phyloP scores from a whole-genome alignment of 805 yeast genomes.

The Suhomyces tanzawaensis region DNA sequence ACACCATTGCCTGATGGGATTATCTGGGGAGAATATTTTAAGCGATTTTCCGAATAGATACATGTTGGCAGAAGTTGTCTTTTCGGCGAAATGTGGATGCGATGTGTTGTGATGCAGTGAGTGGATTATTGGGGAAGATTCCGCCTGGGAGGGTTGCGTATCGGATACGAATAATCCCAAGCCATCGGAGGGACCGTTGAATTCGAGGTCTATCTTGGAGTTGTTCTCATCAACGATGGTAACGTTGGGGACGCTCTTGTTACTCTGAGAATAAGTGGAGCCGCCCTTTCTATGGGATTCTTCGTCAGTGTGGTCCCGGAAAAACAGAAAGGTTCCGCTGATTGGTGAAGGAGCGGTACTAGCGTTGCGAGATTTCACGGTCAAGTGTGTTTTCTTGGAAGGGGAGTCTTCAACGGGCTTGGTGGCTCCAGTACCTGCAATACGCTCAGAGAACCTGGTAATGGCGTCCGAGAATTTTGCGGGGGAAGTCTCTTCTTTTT shows the following conservation, averaged over 20 bases:
- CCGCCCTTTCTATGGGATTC: background rate
- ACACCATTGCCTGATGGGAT: constrained; percentile 30
- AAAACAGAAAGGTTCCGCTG: constrained; percentile 8
- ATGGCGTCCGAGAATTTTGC: constrained; percentile 23
- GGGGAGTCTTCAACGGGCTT: constrained; percentile 1
- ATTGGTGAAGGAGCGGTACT: constrained; percentile 6
- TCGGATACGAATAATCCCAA: constrained; percentile 1
- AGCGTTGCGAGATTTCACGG: background rate
- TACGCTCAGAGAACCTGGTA: constrained; percentile 32
- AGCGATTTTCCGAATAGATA: constrained; percentile 37
- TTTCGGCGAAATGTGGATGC: background rate
- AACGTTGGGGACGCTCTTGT: constrained; percentile 20
- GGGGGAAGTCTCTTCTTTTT: constrained; percentile 14
- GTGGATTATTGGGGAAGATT: background rate
- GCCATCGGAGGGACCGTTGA: background rate
- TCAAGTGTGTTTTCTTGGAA: background rate
- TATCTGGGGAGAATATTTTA: constrained; percentile 29
- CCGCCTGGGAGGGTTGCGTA: background rate
- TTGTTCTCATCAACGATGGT: constrained; percentile 9
- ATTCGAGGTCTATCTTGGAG: constrained; percentile 1
- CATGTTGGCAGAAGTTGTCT: constrained; percentile 7
- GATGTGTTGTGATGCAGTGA: background rate
- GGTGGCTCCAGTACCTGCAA: constrained; percentile 30
- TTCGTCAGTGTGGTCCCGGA: constrained; percentile 4
- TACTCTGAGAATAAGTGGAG: constrained; percentile 14